These are phyloP conservation scores for Termitomyces sp. DNA, from an alignment of 768 basidiomycete species.

Conservation along the genomic window DNA sequence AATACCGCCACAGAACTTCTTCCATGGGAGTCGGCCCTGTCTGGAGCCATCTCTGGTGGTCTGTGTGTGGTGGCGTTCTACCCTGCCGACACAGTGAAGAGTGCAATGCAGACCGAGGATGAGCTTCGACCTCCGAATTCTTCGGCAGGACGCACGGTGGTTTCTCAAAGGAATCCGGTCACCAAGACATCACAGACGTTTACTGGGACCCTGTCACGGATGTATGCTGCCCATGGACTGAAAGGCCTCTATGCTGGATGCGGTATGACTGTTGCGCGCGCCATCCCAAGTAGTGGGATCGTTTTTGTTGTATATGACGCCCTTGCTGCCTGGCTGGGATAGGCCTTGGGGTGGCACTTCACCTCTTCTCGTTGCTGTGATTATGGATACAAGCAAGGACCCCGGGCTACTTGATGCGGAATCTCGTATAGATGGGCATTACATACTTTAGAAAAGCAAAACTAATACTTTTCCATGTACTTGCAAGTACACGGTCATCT, in stretches of 20 bases:
- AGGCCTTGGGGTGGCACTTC: constrained; percentile 4
- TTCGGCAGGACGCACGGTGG: background rate
- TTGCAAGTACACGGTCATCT: too few species aligned
- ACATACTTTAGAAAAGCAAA: too few species aligned
- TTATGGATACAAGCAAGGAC: too few species aligned
- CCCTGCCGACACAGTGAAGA: constrained; percentile 68
- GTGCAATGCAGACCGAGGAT: constrained; percentile 46
- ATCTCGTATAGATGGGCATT: too few species aligned
- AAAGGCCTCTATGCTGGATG: constrained; percentile 90
- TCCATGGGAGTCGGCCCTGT: constrained; percentile 75
- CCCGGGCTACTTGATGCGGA: too few species aligned
- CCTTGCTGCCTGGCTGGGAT: constrained; percentile 46
- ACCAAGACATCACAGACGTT: constrained; percentile 31
- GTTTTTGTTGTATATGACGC: constrained; percentile 94
- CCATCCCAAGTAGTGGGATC: constrained; percentile 86
- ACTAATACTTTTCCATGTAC: too few species aligned
- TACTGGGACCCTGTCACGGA: constrained; percentile 58
- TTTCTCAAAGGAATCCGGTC: background rate
- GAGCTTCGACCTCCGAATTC: constrained; percentile 55
- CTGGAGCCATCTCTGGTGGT: constrained; percentile 79
- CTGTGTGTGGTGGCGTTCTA: constrained; percentile 80
- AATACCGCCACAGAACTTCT: constrained; percentile 31
- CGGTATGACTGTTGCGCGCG: constrained; percentile 83
- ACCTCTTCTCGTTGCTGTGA: too few species aligned
- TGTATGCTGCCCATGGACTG: constrained; percentile 76